Evolutionary conservation across 768 basidiomycete species (phyloP).

Genomic region (Hortiboletus campestris): DNA sequence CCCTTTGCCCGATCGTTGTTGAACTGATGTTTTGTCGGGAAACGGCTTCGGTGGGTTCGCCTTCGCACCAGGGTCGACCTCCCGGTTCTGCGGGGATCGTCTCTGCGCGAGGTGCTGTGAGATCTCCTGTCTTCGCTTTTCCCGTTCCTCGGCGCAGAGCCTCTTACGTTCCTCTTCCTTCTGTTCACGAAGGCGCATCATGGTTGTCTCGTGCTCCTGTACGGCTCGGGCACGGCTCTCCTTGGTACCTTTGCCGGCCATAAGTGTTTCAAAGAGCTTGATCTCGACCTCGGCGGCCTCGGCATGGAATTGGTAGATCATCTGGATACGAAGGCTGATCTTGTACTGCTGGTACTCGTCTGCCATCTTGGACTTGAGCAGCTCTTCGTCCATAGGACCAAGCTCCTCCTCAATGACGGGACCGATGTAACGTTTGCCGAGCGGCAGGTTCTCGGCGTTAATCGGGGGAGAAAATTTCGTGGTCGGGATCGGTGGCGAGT

Average conservation of each 20-base stretch:
- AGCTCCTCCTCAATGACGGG: slow-evolving; percentile 31
- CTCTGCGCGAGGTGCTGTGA: slow-evolving; percentile 20
- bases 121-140: slow-evolving; percentile 23
- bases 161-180: slow-evolving; percentile 33
- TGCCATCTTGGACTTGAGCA: slow-evolving; percentile 34
- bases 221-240: slow-evolving; percentile 29
- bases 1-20: slow-evolving; percentile 12
- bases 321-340: slow-evolving; percentile 32
- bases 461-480: slow-evolving; percentile 28
- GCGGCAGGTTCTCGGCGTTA: slow-evolving; percentile 17
- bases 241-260: slow-evolving; percentile 27
- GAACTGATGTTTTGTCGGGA: slow-evolving; percentile 16
- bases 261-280: slow-evolving; percentile 27
- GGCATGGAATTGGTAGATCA: slow-evolving; percentile 33
- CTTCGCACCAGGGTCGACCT: slow-evolving; percentile 15
- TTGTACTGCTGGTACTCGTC: slow-evolving; percentile 32
- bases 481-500: slow-evolving; percentile 22
- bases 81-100: slow-evolving; percentile 16
- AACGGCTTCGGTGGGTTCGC: slow-evolving; percentile 7
- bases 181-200: slow-evolving; percentile 33
- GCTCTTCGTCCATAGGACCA: slow-evolving; percentile 27
- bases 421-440: slow-evolving; percentile 34
- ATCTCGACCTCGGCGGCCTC: slow-evolving; percentile 32
- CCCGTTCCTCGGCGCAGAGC: slow-evolving; percentile 29
- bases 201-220: slow-evolving; percentile 32